phyloP scores from a whole-genome alignment of 345 rosid genomes.

The Hirschfeldia incana region DNA sequence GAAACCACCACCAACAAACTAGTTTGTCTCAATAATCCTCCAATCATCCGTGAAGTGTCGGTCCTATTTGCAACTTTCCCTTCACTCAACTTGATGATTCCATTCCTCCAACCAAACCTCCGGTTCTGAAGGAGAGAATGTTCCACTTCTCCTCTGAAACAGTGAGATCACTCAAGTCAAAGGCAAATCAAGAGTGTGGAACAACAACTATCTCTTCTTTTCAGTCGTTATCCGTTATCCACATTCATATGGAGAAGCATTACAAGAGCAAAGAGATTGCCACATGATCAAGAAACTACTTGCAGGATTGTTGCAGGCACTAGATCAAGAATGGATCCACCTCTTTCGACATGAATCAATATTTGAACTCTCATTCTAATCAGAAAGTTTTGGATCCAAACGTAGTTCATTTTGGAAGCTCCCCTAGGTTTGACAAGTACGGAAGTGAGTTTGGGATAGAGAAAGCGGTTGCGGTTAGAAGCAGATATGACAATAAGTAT shows the following conservation, averaged over 20 bases:
- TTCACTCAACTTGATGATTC: conserved; percentile 37
- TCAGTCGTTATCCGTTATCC: conserved; percentile 49
- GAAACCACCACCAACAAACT: not conserved
- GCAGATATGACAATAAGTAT: conserved; percentile 63
- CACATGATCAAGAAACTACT: conserved; percentile 40
- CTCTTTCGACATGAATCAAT: conserved; percentile 11
- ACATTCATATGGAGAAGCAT: conserved; percentile 60
- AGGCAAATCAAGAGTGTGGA: conserved; percentile 57
- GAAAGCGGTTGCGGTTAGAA: conserved; percentile 61
- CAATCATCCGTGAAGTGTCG: conserved; percentile 48
- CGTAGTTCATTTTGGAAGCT: conserved; percentile 67
- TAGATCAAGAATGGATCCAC: conserved; percentile 59
- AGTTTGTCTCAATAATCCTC: conserved; percentile 47
- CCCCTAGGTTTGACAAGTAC: conserved; percentile 72
- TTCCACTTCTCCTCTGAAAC: conserved; percentile 66
- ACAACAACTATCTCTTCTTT: conserved; percentile 62
- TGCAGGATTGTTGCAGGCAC: conserved; percentile 51
- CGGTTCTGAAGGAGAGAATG: conserved; percentile 50
- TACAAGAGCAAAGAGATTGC: conserved; percentile 47
- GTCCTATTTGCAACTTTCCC: conserved; percentile 49
- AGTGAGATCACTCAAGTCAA: conserved; percentile 48
- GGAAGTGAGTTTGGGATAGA: conserved; percentile 73
- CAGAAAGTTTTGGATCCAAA: not conserved
- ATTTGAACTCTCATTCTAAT: not conserved
- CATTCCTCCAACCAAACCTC: conserved; percentile 39